phyloP scores from a whole-genome alignment of 306 rosid genomes.

The Heteromeles arbutifolia region DNA sequence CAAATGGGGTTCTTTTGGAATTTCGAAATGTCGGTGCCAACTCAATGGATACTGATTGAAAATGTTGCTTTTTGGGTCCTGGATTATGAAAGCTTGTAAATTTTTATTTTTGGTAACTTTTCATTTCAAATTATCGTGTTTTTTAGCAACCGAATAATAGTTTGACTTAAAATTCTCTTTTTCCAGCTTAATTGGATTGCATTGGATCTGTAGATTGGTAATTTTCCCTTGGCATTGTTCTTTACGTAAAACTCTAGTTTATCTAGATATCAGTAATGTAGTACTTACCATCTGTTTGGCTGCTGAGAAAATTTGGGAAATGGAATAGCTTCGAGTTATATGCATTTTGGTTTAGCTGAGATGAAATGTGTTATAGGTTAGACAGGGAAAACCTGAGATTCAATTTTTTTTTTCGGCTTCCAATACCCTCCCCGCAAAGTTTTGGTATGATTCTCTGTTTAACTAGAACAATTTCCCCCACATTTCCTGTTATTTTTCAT shows the following conservation, averaged over 20 bases:
- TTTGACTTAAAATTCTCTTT: background rate
- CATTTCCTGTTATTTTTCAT: background rate
- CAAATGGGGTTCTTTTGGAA: background rate
- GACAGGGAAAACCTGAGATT: background rate
- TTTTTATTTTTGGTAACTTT: background rate
- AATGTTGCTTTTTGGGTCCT: background rate
- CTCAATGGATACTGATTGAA: background rate
- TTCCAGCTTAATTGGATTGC: background rate
- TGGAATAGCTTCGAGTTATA: background rate
- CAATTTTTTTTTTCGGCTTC: background rate
- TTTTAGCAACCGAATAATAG: background rate
- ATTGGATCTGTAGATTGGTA: slow-evolving; percentile 11
- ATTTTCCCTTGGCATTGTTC: background rate
- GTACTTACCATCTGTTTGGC: background rate
- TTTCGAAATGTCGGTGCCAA: background rate
- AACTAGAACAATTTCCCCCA: background rate
- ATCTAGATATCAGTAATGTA: background rate
- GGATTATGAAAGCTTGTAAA: background rate
- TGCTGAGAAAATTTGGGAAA: background rate
- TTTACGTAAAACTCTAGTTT: background rate
- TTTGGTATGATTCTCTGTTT: no score
- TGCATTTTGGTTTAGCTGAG: background rate
- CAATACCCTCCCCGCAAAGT: no score
- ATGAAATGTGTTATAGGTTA: background rate
- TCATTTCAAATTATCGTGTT: background rate